Evolutionary conservation across 2,329 filamentous ascomycete genomes (phyloP), one percentile per base, ranked within the genome.

Genomic region (Penicillium rolfsii): DNA sequence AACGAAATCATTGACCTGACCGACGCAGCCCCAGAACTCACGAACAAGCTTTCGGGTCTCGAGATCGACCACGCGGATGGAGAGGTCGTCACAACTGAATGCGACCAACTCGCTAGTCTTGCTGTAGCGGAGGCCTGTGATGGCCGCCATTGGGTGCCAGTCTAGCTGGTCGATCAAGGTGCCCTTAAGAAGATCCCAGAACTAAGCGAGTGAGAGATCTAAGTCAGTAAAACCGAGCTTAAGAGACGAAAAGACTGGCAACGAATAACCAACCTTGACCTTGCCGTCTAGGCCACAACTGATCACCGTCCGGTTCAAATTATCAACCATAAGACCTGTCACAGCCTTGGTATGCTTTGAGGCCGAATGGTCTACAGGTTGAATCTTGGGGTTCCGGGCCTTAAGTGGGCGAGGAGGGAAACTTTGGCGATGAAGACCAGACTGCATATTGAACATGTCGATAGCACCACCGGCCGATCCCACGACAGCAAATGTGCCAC

Each of bases 381-480:
- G 56, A 36, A 81, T 75, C 62, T 86, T 82, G 26, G 87, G 75
- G 68, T 46, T 41, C 81, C 69, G 84, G 64, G 84, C 77, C 71
- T 88, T 86, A 68, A 90, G 93, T 49, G 96, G 77, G 48, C 85
- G 86, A 8, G 91, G 88, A 0, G 95, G 95, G 75, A 96, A 99
- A 19, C 90, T 87, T 71, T 96, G 92, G 60, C 94, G 88, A 76
- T 96, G 91, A 22, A 89, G 82, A 48, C 95, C 95, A 48, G 95
- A 98, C 75, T 99, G 95, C 60, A 99, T 81, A 74, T 99, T 99
- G 84, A 91, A 98, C 89, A 96, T 94, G 75, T 97, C 93, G 58
- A 99, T 88, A 36, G 87, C 86, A 45, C 95, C 95, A 40, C 85
- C 87, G 33, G 87, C 87, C 0, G 94, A 97, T 1, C 95, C 95